Percentiles rank a stretch among this genome's conserved stretches.
phyloP scores from a whole-genome alignment of 2,329 filamentous ascomycete species.

The Trichoderma atroviride region DNA sequence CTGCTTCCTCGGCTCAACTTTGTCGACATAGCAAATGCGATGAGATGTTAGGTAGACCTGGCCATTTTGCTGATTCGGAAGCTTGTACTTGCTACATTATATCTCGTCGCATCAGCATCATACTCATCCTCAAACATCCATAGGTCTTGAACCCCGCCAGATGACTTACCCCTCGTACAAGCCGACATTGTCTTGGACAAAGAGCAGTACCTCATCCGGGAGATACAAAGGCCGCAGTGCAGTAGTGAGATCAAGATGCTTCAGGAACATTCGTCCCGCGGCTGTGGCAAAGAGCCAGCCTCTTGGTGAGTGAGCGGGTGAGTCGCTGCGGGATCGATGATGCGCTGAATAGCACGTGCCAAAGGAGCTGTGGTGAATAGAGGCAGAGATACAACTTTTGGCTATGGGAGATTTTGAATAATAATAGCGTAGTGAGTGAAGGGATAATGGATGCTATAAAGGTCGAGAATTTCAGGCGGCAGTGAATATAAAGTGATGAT shows the following conservation, averaged over 20 bases:
- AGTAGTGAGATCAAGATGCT: constrained; percentile 92
- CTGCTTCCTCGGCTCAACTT: constrained; percentile 78
- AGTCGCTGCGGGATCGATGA: background rate
- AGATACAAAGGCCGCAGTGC: constrained; percentile 90
- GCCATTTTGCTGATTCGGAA: constrained; percentile 90
- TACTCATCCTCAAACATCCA: background rate
- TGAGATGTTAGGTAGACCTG: constrained; percentile 97
- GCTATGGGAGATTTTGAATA: background rate
- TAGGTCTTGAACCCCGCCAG: background rate
- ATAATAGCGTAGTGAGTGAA: background rate
- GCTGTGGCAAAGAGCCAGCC: constrained; percentile 29
- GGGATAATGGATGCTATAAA: background rate
- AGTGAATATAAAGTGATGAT: background rate
- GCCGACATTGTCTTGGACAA: constrained; percentile 96
- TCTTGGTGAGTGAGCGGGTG: background rate
- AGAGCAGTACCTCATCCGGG: constrained; percentile 90
- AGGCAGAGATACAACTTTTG: background rate
- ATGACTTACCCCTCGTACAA: constrained; percentile 87
- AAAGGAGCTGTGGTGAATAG: background rate
- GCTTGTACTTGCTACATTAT: constrained; percentile 81
- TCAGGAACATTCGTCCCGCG: constrained; percentile 91
- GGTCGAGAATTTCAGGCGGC: background rate
- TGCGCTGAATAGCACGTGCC: constrained; percentile 14
- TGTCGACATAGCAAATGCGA: constrained; percentile 92
- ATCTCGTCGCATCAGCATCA: constrained; percentile 5